Evolutionary conservation across 2,329 filamentous ascomycete species (phyloP).

Genomic region (Cladorrhinum sp.): DNA sequence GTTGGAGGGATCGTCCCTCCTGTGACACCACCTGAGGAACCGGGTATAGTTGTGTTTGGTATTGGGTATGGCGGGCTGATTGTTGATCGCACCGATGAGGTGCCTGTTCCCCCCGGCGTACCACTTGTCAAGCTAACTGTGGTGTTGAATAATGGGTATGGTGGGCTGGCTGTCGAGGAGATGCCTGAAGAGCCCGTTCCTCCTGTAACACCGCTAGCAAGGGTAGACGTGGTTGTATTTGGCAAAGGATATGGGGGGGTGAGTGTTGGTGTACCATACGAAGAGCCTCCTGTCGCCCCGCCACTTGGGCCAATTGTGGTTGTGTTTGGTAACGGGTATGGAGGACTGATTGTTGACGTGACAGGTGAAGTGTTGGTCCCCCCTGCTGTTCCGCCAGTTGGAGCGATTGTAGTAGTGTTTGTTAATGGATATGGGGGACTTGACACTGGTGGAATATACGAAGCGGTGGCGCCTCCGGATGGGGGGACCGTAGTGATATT

Average conservation of each 20-base stretch:
- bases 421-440: constrained; percentile 9
- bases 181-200: not conserved
- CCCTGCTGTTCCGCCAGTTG: not conserved
- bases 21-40: not conserved
- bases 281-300: not conserved
- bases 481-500: constrained; percentile 6
- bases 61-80: constrained; percentile 12
- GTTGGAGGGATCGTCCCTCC: not conserved
- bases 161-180: constrained; percentile 2
- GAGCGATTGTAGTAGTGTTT: not conserved
- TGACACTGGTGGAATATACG: not conserved
- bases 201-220: not conserved
- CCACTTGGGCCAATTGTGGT: not conserved
- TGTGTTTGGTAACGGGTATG: constrained; percentile 11
- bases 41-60: constrained; percentile 9
- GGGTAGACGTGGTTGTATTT: not conserved
- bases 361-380: not conserved
- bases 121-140: constrained; percentile 1
- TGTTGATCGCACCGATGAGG: not conserved
- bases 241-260: not conserved
- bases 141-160: constrained; percentile 9
- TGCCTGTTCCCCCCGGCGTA: not conserved
- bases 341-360: not conserved
- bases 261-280: not conserved
- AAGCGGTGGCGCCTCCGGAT: not conserved